phyloP scores from a whole-genome alignment of 2,329 filamentous ascomycete genomes.

The Trichophaea hybrida region DNA sequence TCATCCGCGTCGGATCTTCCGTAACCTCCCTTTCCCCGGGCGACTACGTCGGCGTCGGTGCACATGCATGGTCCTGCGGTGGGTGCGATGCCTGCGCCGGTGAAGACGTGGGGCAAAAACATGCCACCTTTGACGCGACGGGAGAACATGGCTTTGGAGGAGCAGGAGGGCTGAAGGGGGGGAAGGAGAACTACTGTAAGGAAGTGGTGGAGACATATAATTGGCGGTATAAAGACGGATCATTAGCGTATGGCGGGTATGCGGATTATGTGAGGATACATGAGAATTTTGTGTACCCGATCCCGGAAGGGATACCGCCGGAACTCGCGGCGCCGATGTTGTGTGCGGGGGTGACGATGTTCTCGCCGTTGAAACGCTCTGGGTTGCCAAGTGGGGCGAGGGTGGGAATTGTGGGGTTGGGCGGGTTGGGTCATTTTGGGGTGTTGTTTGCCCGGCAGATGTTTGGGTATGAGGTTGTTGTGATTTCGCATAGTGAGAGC shows the following conservation, averaged over 20 bases:
- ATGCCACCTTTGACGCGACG: neutral
- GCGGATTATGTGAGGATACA: constrained; percentile 41
- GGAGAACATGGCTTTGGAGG: constrained; percentile 15
- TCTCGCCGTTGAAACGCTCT: constrained; percentile 61
- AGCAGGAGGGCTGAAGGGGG: constrained; percentile 34
- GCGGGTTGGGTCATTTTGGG: constrained; percentile 57
- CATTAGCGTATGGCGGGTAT: constrained; percentile 48
- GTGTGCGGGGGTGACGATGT: constrained; percentile 71
- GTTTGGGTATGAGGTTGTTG: constrained; percentile 47
- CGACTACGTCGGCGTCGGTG: constrained; percentile 53
- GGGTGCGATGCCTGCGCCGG: constrained; percentile 45
- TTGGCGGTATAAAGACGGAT: constrained; percentile 39
- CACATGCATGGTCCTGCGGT: constrained; percentile 50
- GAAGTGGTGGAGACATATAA: constrained; percentile 36
- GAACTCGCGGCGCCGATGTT: constrained; percentile 61
- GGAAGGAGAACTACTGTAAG: constrained; percentile 56
- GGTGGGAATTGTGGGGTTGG: constrained; percentile 55
- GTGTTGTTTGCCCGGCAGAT: constrained; percentile 52
- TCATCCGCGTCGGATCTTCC: constrained; percentile 51
- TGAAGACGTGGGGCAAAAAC: neutral
- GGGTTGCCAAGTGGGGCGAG: constrained; percentile 65
- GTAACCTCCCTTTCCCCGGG: constrained; percentile 48
- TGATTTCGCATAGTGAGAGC: constrained; percentile 44
- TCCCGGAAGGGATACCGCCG: constrained; percentile 55
- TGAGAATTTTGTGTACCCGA: constrained; percentile 36